Base-by-base conservation (phyloP, 306 rosid species). In the Citrullus mucosospermus region DNA sequence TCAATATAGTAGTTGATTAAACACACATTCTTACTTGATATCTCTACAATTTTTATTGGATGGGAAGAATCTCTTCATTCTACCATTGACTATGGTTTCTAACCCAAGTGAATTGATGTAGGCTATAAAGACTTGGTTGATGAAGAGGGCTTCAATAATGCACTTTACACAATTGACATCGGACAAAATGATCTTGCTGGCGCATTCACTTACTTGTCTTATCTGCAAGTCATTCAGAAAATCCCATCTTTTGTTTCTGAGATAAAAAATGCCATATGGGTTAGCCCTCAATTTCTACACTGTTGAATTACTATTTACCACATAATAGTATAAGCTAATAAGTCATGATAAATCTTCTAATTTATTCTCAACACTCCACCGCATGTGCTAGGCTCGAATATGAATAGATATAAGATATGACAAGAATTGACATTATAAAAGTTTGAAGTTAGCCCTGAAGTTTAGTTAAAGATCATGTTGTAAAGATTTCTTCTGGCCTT, bases 161-260 rank as follows among this genome's bases (percentile, higher is more conserved):
- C 82, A 13, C 36, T 83, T 38, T 79, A 78, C 77, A 74, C 59
- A 17, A 41, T 83, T 10, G 85, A 83, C 80, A 83, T 74, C 38
- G 85, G 85, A 74, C 85, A 83, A 75, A 83, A 83, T 65, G 85
- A 79, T 63, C 71, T 83, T 30, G 82, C 82, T 79, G 80, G 34
- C 16, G 57, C 82, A 13, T 75, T 83, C 65, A n/a, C 68, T 66
- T 75, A 79, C 55, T 73, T 83, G 50, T 56, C 85, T 55, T 79
- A 74, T 54, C 54, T 43, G 18, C 82, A 79, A 83, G 80, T 83
- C 57, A 57, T 83, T 1, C 61, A 83, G 17, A 44, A 39, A 62
- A 83, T 83, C 55, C 85, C 85, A 20, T 74, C 85, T 43, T 83
- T 78, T 60, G 54, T 83, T 57, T 16, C 60, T 36, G 82, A 79